These are phyloP conservation scores for Elaeagnus macrophylla DNA, from an alignment of 306 rosid species.

Conservation along the genomic window DNA sequence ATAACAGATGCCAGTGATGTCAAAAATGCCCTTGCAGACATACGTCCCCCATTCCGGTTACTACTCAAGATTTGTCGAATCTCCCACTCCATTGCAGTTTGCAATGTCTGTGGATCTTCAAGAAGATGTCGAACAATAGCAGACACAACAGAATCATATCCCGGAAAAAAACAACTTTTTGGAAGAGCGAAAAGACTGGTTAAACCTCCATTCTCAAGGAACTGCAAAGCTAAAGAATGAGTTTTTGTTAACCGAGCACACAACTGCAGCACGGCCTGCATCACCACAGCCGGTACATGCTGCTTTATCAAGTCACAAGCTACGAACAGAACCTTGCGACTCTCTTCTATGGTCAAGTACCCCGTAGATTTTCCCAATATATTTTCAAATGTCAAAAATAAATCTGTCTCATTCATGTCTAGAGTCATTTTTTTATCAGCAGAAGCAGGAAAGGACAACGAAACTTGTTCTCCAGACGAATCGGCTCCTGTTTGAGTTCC, in stretches of 20 bases:
- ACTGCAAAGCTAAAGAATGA: slow-evolving; percentile 71
- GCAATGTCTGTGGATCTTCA: slow-evolving; percentile 97
- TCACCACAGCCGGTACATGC: slow-evolving; percentile 80
- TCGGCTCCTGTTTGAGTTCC: slow-evolving; percentile 49
- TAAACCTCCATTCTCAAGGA: slow-evolving; percentile 93
- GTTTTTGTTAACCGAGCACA: slow-evolving; percentile 91
- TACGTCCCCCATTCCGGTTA: slow-evolving; percentile 76
- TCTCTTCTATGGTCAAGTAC: slow-evolving; percentile 69
- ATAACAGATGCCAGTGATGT: slow-evolving; percentile 90
- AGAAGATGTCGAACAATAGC: slow-evolving; percentile 95
- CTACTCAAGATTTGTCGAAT: slow-evolving; percentile 76
- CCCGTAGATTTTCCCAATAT: slow-evolving; percentile 83
- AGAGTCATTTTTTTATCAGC: slow-evolving; percentile 31
- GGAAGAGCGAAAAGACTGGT: slow-evolving; percentile 73
- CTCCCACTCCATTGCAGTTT: slow-evolving; percentile 94
- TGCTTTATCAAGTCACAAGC: slow-evolving; percentile 89
- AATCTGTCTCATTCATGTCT: slow-evolving; percentile 42
- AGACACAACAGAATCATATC: slow-evolving; percentile 92
- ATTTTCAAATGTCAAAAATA: slow-evolving; percentile 43
- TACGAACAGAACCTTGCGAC: slow-evolving; percentile 57
- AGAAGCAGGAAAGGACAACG: slow-evolving; percentile 39
- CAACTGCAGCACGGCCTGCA: slow-evolving; percentile 96
- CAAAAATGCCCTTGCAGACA: slow-evolving; percentile 64
- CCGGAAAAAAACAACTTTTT: slow-evolving; percentile 81
- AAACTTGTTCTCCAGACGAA: slow-evolving; percentile 42